These are phyloP conservation scores for Microthyrium microscopicum DNA, from an alignment of 2,329 filamentous ascomycete species.

Conservation along the genomic window DNA sequence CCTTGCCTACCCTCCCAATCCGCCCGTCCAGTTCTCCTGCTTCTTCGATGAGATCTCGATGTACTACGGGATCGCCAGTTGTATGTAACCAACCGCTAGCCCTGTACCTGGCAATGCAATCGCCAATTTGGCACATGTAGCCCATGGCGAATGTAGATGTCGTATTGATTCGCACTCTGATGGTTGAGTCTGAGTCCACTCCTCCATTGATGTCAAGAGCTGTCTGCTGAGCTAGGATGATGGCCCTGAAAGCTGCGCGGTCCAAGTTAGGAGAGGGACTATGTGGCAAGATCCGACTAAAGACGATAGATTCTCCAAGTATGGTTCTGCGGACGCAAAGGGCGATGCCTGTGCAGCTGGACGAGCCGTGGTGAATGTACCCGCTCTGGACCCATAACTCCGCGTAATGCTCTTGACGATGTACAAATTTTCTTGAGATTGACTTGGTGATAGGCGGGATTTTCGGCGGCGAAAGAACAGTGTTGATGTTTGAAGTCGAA, in stretches of 20 bases:
- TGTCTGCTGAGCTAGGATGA: slow-evolving; percentile 1
- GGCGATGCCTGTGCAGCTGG: slow-evolving; percentile 15
- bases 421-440: too few species aligned
- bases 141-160: slow-evolving; percentile 21
- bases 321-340: slow-evolving; percentile 13
- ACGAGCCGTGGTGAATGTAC: slow-evolving; percentile 17
- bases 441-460: too few species aligned
- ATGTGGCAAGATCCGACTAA: slow-evolving; percentile 2
- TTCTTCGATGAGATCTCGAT: slow-evolving; percentile 19
- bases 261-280: slow-evolving; percentile 17
- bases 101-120: slow-evolving; percentile 18
- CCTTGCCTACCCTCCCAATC: slow-evolving; percentile 14
- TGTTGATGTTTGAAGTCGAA: too few species aligned
- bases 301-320: slow-evolving; percentile 5
- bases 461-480: too few species aligned
- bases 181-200: slow-evolving; percentile 10
- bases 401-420: too few species aligned
- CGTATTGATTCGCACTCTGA: slow-evolving; percentile 18
- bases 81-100: slow-evolving; percentile 19
- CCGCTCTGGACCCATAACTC: slow-evolving; percentile 22
- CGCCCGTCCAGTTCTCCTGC: slow-evolving; percentile 14
- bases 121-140: slow-evolving; percentile 19
- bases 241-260: slow-evolving; percentile 20
- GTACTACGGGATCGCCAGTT: slow-evolving; percentile 16
- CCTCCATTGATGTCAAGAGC: slow-evolving; percentile 10